Evolutionary conservation across 495 filamentous ascomycete genomes (phyloP).

Genomic region (Trypethelium eluteriae): DNA sequence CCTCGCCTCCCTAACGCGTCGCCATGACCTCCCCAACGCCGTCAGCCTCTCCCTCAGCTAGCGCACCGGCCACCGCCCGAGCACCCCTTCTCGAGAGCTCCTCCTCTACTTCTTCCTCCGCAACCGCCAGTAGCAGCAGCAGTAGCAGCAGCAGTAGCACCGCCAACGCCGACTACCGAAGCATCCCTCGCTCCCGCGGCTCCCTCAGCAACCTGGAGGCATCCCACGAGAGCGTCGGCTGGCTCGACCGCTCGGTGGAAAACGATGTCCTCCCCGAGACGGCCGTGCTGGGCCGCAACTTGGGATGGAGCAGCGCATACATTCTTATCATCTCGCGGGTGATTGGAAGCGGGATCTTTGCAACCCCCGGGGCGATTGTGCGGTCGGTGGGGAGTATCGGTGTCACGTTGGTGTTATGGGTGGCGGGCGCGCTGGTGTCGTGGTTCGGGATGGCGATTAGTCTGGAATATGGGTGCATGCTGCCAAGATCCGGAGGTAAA

Average conservation of each 20-base stretch:
- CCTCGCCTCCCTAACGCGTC: background rate
- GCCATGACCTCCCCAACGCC: background rate
- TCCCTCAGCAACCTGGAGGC: background rate
- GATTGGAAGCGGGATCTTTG: constrained; percentile 70
- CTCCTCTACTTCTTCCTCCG: background rate
- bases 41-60: no score
- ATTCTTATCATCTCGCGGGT: constrained; percentile 70
- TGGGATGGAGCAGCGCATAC: constrained; percentile 62
- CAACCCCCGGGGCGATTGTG: constrained; percentile 62
- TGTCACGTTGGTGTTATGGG: constrained; percentile 55
- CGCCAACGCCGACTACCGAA: background rate
- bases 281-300: constrained; percentile 53
- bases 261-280: constrained; percentile 57
- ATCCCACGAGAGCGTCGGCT: background rate
- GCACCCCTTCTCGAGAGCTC: background rate
- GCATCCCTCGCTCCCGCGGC: background rate
- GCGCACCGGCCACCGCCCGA: background rate
- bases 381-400: constrained; percentile 61
- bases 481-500: constrained; percentile 57
- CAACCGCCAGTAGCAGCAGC: background rate
- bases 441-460: constrained; percentile 53
- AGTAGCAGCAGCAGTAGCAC: background rate
- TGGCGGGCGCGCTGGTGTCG: constrained; percentile 53
- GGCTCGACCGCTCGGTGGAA: constrained; percentile 37
- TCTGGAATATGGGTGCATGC: constrained; percentile 65